phyloP scores from a whole-genome alignment of 1,284 basidiomycete genomes.

The Afroboletus lepidellus region DNA sequence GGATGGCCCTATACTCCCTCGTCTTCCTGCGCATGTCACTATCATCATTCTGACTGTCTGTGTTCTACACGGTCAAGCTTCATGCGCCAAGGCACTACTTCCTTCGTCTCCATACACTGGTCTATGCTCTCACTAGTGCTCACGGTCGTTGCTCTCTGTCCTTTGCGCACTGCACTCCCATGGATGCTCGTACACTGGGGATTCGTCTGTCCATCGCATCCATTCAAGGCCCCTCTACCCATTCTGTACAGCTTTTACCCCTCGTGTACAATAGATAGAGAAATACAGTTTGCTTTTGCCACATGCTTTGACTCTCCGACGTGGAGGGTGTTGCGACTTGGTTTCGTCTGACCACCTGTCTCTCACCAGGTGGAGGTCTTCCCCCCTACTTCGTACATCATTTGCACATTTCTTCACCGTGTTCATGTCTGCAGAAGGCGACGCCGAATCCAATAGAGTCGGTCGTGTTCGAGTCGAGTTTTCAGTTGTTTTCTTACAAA shows the following conservation, averaged over 20 bases:
- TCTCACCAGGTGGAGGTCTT: conserved; percentile 22
- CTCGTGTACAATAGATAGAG: conserved; percentile 34
- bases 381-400: conserved; percentile 11
- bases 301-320: conserved; percentile 64
- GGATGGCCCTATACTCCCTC: neutral
- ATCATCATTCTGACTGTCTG: neutral
- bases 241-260: conserved; percentile 23
- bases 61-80: neutral
- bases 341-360: conserved; percentile 27
- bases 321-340: conserved; percentile 31
- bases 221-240: neutral
- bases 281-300: conserved; percentile 45
- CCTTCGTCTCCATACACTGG: neutral
- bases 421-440: conserved; percentile 40
- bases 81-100: neutral
- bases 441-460: conserved; percentile 41
- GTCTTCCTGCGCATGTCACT: neutral
- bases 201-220: neutral
- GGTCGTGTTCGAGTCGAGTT: conserved; percentile 29
- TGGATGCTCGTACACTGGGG: neutral
- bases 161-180: neutral
- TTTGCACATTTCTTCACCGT: conserved; percentile 16
- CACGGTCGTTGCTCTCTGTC: neutral
- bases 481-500: conserved; percentile 34
- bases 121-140: neutral